Conservation (phyloP, 768 basidiomycete species). For the Sarcomyxa edulis region DNA sequence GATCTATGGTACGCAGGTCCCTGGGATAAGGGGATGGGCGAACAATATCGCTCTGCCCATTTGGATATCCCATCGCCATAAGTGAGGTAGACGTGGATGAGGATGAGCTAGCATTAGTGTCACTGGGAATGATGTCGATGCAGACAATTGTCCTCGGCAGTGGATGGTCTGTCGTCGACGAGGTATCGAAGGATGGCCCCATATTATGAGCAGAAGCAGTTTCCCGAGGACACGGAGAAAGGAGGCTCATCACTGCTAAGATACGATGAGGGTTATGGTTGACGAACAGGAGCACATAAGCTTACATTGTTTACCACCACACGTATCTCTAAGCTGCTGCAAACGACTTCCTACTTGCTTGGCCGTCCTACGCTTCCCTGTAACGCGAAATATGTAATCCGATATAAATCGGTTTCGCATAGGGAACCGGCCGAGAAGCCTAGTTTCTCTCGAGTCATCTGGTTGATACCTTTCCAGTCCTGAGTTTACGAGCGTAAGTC, state of each 20-base stretch:
- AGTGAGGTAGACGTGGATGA: slow-evolving; percentile 23
- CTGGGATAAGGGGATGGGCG: slow-evolving; percentile 44
- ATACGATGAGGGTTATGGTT: slow-evolving; percentile 6
- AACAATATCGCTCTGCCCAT: slow-evolving; percentile 16
- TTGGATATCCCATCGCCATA: background rate
- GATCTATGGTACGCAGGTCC: slow-evolving; percentile 54
- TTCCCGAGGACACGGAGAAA: slow-evolving; percentile 31
- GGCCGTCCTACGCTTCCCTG: slow-evolving; percentile 65
- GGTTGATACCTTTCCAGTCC: slow-evolving; percentile 71
- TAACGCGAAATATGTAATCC: slow-evolving; percentile 65
- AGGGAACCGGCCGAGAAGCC: slow-evolving; percentile 70
- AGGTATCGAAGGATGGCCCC: slow-evolving; percentile 2
- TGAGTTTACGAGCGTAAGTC: slow-evolving; percentile 22
- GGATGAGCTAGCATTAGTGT: slow-evolving; percentile 22
- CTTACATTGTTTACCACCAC: slow-evolving; percentile 68
- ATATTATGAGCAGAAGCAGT: slow-evolving; percentile 15
- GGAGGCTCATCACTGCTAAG: slow-evolving; percentile 38
- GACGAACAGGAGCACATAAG: slow-evolving; percentile 11
- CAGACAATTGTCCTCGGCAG: slow-evolving; percentile 20
- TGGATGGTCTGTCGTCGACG: slow-evolving; percentile 6
- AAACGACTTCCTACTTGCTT: slow-evolving; percentile 81
- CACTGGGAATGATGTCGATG: slow-evolving; percentile 6
- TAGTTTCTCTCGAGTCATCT: slow-evolving; percentile 66
- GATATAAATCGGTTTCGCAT: slow-evolving; percentile 79
- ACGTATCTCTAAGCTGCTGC: slow-evolving; percentile 72